A percentile compares a stretch with the other conserved stretches of the same genome.
phyloP scores from a whole-genome alignment of 345 rosid genomes.

The Microcos paniculata region DNA sequence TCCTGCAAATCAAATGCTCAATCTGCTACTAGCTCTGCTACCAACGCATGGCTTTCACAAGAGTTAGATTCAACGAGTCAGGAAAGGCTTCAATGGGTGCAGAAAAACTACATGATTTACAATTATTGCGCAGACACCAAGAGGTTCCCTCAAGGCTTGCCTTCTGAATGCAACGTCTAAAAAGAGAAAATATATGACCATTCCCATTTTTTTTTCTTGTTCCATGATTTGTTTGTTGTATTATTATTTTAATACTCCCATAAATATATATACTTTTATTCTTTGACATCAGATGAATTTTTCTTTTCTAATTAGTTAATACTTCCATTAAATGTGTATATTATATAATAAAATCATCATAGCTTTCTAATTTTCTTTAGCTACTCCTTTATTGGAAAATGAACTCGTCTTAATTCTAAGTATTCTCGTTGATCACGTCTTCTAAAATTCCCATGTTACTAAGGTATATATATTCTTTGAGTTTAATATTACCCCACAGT shows the following conservation, averaged over 20 bases:
- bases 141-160: background rate
- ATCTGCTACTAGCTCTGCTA: slow-evolving; percentile 16
- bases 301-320: no score
- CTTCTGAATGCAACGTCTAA: background rate
- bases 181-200: background rate
- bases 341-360: no score
- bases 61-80: background rate
- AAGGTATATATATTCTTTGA: no score
- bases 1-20: slow-evolving; percentile 21
- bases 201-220: no score
- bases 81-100: background rate
- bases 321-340: no score
- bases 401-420: no score
- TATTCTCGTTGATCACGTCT: no score
- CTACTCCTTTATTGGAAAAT: no score
- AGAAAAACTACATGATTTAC: background rate
- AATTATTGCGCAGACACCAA: background rate
- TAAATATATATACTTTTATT: background rate
- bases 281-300: background rate
- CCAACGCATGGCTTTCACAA: slow-evolving; percentile 23
- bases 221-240: background rate
- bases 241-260: background rate
- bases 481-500: no score
- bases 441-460: no score
- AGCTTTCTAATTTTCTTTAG: no score